Base-by-base conservation (phyloP, 345 rosid species). In the Citrus hindsii region DNA sequence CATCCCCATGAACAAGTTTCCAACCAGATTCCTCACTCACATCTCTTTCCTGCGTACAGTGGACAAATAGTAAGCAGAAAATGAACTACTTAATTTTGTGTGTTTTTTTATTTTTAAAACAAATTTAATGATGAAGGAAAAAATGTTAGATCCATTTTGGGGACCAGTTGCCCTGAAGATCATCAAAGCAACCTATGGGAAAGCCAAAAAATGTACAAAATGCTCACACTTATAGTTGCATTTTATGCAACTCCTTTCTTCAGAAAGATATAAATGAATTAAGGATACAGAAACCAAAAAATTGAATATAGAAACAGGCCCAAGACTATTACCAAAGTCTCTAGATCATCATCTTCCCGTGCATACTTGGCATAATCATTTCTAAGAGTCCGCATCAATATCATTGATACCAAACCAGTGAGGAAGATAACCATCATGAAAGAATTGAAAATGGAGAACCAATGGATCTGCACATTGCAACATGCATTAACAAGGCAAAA, bases 1-100 rank as follows among this genome's bases (percentile, higher is more conserved):
- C 98, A 91, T 94, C 98, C 1, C 98, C 98, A 75, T 94, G 98
- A 75, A 94, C 98, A 84, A 94, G 96, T 85, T 94, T 94, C 98
- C 98, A 94, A 69, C 98, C 98, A 79, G 98, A 91, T 84, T 94
- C 98, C 86, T 94, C 98, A 79, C 92, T 92, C 74, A 91, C 98
- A 87, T 94, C 98, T 76, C 98, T 91, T 88, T 94, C 98, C 98
- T 94, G 89, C 13, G 33, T 48, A 73, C 66, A 69, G 67, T 70
- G 42, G 37, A 16, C 16, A 65, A 76, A 64, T 66, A 25, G 22
- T 76, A 25, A 77, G 68, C 48, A 71, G 19, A 77, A 61, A 25
- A 75, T 37, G 71, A 38, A 76, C 6, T 66, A 75, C 73, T 6
- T 30, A 24, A 75, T 61, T 27, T 76, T 84, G 72, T 65, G 79